Base-by-base conservation (phyloP, 345 rosid genomes). In the Barbarea vulgaris region DNA sequence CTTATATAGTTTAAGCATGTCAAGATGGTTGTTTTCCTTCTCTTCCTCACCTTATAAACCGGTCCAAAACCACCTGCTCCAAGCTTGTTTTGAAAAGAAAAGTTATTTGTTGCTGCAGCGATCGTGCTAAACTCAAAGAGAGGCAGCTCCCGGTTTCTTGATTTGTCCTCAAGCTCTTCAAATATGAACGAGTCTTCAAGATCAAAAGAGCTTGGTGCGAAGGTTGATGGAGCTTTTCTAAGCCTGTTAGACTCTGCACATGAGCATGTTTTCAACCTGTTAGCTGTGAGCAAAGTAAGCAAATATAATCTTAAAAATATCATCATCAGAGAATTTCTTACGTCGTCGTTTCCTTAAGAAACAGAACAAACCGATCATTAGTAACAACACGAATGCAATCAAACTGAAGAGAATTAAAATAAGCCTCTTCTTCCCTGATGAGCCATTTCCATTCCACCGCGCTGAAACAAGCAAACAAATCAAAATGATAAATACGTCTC, bases 51-150 rank as follows among this genome's bases (percentile, higher is more conserved):
- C 88, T 86, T 88, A 42, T 87, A 90, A 42, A 90, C 96, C 1
- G 87, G 36, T 41, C 96, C 96, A 31, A 90, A 90, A 7, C 96
- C 93, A 65, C 93, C 93, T 69, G 84, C 78, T 68, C 96, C 93
- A 42, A 90, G 96, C 76, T 85, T 88, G 69, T 84, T 84, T 28
- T 62, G 76, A 14, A 52, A 7, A 44, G 84, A 82, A 70, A 90
- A 90, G 64, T 83, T 81, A 46, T 82, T 18, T 3, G 96, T 90
- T 0, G 91, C 93, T 30, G 70, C 70, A 57, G 79, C 84, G 18
- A 88, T 83, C 6, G 66, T 59, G 79, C 77, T 73, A 0, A 86
- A 60, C 77, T 82, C 84, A 64, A 87, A 89, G 30, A 77, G 66
- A 39, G 90, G 85, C 39, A 89, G 64, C 70, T 87, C 88, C 9